Evolutionary conservation across 176 grass and related monocot species (phyloP).

Genomic region (Eragrostis curvula): DNA sequence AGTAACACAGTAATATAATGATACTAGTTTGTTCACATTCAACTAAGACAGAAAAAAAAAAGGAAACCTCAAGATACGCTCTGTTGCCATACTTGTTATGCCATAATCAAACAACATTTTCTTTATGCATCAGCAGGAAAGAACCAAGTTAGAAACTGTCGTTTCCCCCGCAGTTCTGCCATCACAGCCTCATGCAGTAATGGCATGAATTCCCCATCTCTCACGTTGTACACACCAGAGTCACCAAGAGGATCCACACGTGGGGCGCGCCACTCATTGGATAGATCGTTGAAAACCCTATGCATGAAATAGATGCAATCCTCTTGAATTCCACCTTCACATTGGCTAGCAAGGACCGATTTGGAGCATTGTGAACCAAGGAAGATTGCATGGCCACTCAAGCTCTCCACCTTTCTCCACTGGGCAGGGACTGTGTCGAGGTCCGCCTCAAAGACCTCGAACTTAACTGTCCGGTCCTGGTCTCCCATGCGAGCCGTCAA

Average conservation of each 20-base stretch:
- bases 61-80: too few species aligned
- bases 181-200: not conserved
- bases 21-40: too few species aligned
- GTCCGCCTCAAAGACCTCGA: slow-evolving; percentile 5
- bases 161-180: not conserved
- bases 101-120: too few species aligned
- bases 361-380: not conserved
- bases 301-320: slow-evolving; percentile 37
- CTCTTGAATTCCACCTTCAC: not conserved
- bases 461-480: not conserved
- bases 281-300: too few species aligned
- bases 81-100: too few species aligned
- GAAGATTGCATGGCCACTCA: not conserved
- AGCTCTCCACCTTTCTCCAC: not conserved
- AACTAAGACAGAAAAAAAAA: too few species aligned
- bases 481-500: not conserved
- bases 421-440: not conserved
- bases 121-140: not conserved
- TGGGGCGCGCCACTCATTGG: too few species aligned
- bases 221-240: slow-evolving; percentile 27
- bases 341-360: not conserved
- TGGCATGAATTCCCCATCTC: not conserved
- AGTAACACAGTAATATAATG: too few species aligned
- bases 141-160: slow-evolving; percentile 14
- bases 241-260: not conserved